Evolutionary conservation across 2,329 filamentous ascomycete species (phyloP).

Genomic region (Arthrobotrys megalospora): DNA sequence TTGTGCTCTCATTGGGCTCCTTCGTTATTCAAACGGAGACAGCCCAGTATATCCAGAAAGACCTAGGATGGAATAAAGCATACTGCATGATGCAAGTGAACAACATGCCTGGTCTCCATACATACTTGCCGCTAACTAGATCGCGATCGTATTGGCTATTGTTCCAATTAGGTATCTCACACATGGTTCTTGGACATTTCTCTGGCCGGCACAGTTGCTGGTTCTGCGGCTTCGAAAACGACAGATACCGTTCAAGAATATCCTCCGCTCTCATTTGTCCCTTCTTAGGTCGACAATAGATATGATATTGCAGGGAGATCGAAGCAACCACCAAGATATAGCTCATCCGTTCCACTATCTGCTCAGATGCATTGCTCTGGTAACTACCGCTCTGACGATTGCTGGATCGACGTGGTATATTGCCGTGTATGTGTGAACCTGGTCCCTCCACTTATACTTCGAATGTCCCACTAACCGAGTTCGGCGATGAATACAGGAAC

Average conservation of each 20-base stretch:
- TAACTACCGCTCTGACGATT: slow-evolving; percentile 88
- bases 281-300: slow-evolving; percentile 78
- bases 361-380: slow-evolving; percentile 81
- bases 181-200: slow-evolving; percentile 90
- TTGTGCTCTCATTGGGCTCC: slow-evolving; percentile 84
- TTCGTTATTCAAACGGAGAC: slow-evolving; percentile 95
- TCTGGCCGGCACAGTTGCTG: slow-evolving; percentile 88
- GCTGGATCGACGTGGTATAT: slow-evolving; percentile 96
- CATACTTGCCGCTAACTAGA: slow-evolving; percentile 7
- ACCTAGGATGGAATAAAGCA: slow-evolving; percentile 95
- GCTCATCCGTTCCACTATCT: slow-evolving; percentile 78
- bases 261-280: slow-evolving; percentile 83
- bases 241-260: slow-evolving; percentile 82
- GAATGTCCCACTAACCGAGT: neutral
- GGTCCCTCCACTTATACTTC: neutral
- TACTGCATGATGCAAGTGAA: slow-evolving; percentile 91
- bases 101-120: neutral
- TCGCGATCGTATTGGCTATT: neutral
- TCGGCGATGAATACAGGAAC: slow-evolving; percentile 68
- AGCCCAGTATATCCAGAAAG: slow-evolving; percentile 92
- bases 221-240: slow-evolving; percentile 85
- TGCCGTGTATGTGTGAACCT: slow-evolving; percentile 74
- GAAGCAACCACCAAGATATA: slow-evolving; percentile 67
- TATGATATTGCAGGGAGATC: slow-evolving; percentile 79
- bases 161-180: slow-evolving; percentile 77